phyloP scores from a whole-genome alignment of 1,284 basidiomycete genomes.

The Chondrostereum purpureum region DNA sequence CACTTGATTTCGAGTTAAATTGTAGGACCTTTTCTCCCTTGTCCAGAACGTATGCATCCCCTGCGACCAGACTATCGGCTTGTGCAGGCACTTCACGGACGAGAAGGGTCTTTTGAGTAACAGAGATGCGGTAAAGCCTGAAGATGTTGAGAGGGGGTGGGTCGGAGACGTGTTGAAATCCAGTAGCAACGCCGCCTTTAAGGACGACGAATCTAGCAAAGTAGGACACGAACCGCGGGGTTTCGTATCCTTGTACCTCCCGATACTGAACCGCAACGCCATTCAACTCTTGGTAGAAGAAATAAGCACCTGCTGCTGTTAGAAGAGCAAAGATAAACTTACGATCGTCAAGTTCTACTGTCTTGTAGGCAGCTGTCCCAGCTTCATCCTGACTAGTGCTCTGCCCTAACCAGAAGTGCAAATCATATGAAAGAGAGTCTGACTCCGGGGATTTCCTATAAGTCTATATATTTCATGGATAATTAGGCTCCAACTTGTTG shows the following conservation, averaged over 20 bases:
- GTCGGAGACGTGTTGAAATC: conserved; percentile 53
- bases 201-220: conserved; percentile 47
- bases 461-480: conserved; percentile 26
- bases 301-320: not conserved
- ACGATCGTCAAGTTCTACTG: conserved; percentile 65
- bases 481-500: not conserved
- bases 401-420: conserved; percentile 62
- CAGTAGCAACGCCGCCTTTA: conserved; percentile 50
- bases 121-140: conserved; percentile 40
- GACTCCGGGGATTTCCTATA: conserved; percentile 47
- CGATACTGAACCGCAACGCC: conserved; percentile 54
- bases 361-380: conserved; percentile 61
- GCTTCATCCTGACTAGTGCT: conserved; percentile 59
- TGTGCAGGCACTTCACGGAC: conserved; percentile 42
- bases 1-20: conserved; percentile 45
- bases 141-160: conserved; percentile 35
- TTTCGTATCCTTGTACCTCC: conserved; percentile 55
- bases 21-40: conserved; percentile 46
- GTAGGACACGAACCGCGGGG: conserved; percentile 50
- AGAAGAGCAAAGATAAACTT: conserved; percentile 17
- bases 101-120: conserved; percentile 29
- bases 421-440: conserved; percentile 44
- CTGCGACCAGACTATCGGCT: conserved; percentile 40
- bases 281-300: conserved; percentile 34
- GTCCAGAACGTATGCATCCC: conserved; percentile 55